Base-by-base conservation (phyloP, 2,329 filamentous ascomycete species). In the Pestalotiopsis sp. region DNA sequence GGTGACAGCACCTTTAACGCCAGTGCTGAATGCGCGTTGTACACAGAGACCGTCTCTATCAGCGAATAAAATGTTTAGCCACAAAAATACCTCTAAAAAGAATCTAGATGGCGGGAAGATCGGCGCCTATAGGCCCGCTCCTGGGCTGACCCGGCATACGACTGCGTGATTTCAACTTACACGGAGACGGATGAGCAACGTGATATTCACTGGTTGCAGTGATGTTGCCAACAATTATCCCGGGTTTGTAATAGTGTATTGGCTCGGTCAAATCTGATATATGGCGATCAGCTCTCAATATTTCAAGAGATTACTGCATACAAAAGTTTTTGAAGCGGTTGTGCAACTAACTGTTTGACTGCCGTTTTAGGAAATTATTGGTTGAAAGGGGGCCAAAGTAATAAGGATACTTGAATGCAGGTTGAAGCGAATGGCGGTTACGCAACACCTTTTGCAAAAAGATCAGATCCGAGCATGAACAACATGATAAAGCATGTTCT, bases 1-100 rank as follows among this genome's bases (percentile, higher is more conserved):
- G 45, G 20, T 73, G 71, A 63, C 70, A 68, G 65, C 68, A 70
- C 70, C 71, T 72, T 71, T 67, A 68, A 70, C 73, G 72, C 72
- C 70, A n/a, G 45, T 20, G 45, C 45, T 52, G 45, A n/a, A 52
- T 20, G 45, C n/a, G n/a, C 14, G 45, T 52, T n/a, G 14, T 17
- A n/a, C 17, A 6, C 45, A 52, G 31, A 52, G 45, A 20, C 45
- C 20, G 45, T 52, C 14, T 52, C 45, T 52, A 52, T 52, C 20
- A 52, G 45, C 45, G 45, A 17, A 20, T 52, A 5, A 52, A 20
- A 52, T 52, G 45, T 52, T 52, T 52, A 20, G 45, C 17, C 45
- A 52, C 45, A 20, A 52, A 20, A 52, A 52, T 52, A 23, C 45
- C 45, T 52, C 45, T 52, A 3, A n/a, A 52, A 52, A n/a, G 17